Percentiles rank a stretch among this genome's conserved stretches.
Conservation (phyloP, 73 alveolate species). For the Paramecium caudatum region DNA sequence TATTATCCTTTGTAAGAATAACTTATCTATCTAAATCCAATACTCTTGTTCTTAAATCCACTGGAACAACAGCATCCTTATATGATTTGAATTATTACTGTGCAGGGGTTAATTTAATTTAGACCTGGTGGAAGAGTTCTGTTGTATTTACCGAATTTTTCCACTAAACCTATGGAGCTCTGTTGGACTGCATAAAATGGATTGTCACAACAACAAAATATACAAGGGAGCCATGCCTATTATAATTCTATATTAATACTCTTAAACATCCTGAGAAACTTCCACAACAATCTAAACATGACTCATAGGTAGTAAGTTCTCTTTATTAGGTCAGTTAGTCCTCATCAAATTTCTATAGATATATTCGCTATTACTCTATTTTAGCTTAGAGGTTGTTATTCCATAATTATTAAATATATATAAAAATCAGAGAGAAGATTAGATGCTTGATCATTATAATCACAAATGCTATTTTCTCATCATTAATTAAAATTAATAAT, state of each 20-base stretch:
- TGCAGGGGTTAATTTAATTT: conserved; percentile 66
- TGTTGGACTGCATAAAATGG: conserved; percentile 65
- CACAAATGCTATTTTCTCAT: neutral
- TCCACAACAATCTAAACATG: conserved; percentile 66
- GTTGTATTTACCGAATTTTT: conserved; percentile 45
- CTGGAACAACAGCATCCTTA: conserved; percentile 48
- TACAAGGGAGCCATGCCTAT: conserved; percentile 68
- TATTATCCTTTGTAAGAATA: conserved; percentile 45
- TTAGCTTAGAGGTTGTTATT: conserved; percentile 20
- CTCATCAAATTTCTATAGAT: neutral
- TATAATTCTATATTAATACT: neutral
- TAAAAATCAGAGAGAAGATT: conserved; percentile 32
- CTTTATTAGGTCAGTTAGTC: conserved; percentile 30
- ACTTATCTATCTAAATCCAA: conserved; percentile 55
- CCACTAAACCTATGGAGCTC: conserved; percentile 20
- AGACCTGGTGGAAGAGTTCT: conserved; percentile 53
- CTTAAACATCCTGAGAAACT: conserved; percentile 26
- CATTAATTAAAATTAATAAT: neutral
- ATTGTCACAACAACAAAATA: conserved; percentile 64
- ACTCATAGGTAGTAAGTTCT: conserved; percentile 45
- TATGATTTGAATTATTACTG: neutral
- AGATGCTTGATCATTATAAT: neutral
- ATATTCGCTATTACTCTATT: neutral
- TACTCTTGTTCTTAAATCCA: conserved; percentile 62
- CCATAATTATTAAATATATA: neutral